Evolutionary conservation across 2,329 filamentous ascomycete species (phyloP), one percentile per base, ranked within the genome.

Genomic region (Bertia moriformis): DNA sequence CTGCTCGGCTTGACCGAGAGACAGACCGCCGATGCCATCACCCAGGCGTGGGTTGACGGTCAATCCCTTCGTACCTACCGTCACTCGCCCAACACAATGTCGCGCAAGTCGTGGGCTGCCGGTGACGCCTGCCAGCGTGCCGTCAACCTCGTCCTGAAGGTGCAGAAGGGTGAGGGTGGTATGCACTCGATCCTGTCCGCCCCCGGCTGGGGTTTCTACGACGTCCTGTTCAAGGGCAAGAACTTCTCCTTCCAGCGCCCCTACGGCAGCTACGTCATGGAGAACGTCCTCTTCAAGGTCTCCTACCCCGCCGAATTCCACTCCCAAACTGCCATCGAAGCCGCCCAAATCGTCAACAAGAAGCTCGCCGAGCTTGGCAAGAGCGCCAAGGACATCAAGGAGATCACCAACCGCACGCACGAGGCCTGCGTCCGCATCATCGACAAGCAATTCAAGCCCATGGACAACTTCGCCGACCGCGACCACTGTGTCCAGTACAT

Each of bases 401-500:
- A 73, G 44, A 76, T 98, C 53, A 87, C 82, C 50, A 94, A 89
- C 76, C 82, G 91, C 52, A 98, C 91, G 5, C 91, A 98, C 67
- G 91, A 98, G 66, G 91, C 91, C 42, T 96, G 91, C 68, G 77
- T 98, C 57, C 87, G 91, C 54, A 98, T 98, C 65, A 98, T 98
- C 54, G 91, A 98, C 75, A 98, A 98, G 74, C 91, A 98, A 67
- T 93, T 94, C 74, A 96, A 95, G 75, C 80, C 88, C 51, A 93
- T 98, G 85, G 88, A 95, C 71, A 98, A 98, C 78, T 98, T 96
- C 56, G 91, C 91, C 55, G 91, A 98, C 66, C 87, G 91, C 55
- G 91, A 98, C 65, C 91, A 98, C 74, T 98, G 91, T 67, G 89
- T 98, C 50, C 91, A 96, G 32, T 98, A 98, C 76, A 98, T 98